These are phyloP conservation scores for Globisporangium okanoganense DNA, from an alignment of 352 stramenopile genomes.

Conservation along the genomic window DNA sequence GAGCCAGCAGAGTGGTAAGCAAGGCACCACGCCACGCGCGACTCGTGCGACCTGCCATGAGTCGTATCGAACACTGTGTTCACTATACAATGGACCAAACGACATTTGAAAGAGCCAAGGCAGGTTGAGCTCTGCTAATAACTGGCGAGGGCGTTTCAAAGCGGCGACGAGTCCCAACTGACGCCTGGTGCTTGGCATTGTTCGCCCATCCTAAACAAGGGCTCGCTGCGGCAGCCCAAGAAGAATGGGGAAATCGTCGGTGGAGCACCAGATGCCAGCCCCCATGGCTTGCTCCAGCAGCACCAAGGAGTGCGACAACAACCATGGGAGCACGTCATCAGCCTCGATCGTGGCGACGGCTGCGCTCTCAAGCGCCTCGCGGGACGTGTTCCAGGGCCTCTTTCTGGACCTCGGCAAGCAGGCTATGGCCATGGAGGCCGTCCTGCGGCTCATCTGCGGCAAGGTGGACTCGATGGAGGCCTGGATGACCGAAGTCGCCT, in stretches of 20 bases:
- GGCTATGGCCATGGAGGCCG: constrained; percentile 70
- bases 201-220: not conserved
- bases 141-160: no score
- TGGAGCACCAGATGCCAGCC: constrained; percentile 16
- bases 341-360: not conserved
- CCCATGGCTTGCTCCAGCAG: constrained; percentile 2
- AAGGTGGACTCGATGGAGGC: constrained; percentile 73
- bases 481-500: constrained; percentile 72
- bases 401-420: constrained; percentile 73
- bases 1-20: not conserved
- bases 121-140: no score
- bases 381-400: constrained; percentile 61
- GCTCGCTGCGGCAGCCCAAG: not conserved
- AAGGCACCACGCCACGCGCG: not conserved
- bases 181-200: not conserved
- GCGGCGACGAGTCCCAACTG: no score
- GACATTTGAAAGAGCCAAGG: no score
- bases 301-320: not conserved
- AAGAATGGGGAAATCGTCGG: constrained; percentile 27
- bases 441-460: constrained; percentile 61
- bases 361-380: constrained; percentile 21
- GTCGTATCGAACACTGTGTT: not conserved
- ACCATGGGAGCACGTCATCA: not conserved
- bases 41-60: not conserved
- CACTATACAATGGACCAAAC: no score